Evolutionary conservation across 176 grass and related monocot species (phyloP).

Genomic region (Eremochloa ophiuroides): DNA sequence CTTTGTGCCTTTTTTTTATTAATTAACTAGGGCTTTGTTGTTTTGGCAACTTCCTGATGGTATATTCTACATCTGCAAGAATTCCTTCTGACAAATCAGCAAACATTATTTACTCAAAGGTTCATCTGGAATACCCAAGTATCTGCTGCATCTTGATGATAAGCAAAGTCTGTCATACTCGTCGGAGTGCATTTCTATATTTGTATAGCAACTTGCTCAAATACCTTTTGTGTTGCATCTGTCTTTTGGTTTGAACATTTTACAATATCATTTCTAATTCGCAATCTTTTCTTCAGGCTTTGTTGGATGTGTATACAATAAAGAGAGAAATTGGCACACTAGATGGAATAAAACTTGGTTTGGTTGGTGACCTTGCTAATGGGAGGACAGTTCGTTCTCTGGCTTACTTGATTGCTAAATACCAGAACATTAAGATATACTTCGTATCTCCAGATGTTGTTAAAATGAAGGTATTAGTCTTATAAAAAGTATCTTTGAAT

Average conservation of each 20-base stretch:
- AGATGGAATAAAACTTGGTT: slow-evolving; percentile 81
- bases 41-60: background rate
- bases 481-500: background rate
- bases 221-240: background rate
- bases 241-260: background rate
- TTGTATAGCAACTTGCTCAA: background rate
- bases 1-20: background rate
- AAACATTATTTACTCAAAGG: background rate
- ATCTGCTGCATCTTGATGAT: background rate
- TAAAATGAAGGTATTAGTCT: slow-evolving; percentile 82
- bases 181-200: background rate
- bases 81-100: background rate
- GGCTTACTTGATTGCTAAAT: slow-evolving; percentile 79
- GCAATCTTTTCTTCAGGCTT: slow-evolving; percentile 49
- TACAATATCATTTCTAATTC: background rate
- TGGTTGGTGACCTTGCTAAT: slow-evolving; percentile 95
- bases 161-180: background rate
- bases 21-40: background rate
- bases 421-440: slow-evolving; percentile 79
- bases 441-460: slow-evolving; percentile 85
- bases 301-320: slow-evolving; percentile 93
- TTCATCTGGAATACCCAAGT: background rate
- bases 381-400: slow-evolving; percentile 85
- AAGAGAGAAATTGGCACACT: slow-evolving; percentile 86
- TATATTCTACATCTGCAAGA: background rate